Base-by-base conservation (phyloP, 2,329 filamentous ascomycete species). In the Phaeoacremonium minimum region DNA sequence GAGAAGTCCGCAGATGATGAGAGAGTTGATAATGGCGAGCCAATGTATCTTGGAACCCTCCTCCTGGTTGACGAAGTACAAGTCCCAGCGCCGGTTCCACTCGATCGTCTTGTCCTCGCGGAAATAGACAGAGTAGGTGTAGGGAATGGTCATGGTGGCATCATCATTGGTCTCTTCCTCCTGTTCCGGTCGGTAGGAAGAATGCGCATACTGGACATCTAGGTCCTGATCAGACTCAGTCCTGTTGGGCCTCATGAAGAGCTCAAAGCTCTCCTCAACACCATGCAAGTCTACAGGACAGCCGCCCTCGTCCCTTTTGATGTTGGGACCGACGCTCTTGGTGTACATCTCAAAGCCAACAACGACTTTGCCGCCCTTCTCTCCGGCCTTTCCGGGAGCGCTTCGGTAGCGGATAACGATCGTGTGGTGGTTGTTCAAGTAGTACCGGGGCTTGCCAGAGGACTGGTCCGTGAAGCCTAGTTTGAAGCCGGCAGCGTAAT, bases 321-420 rank as follows among this genome's bases (percentile, higher is more conserved):
- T 71, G 11, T 62, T 66, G 7, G 73, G 67, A 16, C 78, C 79
- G 50, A 94, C 77, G 54, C 87, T 94, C 68, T 91, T 94, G 15
- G 87, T 80, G 52, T 93, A 95, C 17, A 95, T 83, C 63, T 95
- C 88, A 53, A 95, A 95, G 1, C 86, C 88, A 15, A 94, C 85
- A 46, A 95, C 77, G 28, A 93, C 80, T 61, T 87, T 89, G 45
- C 80, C 83, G 33, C 85, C 85, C 30, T 75, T 73, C 14, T 80
- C 73, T 18, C 85, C 85, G 4, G 77, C 81, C 44, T 67, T 72
- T 9, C 84, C 84, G 2, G 84, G 76, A 2, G 85, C 86, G 34
- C 72, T 72, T 44, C 86, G 80, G 61, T 87, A 87, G 37, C 87
- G 81, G 39, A 95, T 78, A 30, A 94, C 84, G 35, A 95, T 78